Base-by-base conservation (phyloP, 768 basidiomycete species). In the Russula sp. region DNA sequence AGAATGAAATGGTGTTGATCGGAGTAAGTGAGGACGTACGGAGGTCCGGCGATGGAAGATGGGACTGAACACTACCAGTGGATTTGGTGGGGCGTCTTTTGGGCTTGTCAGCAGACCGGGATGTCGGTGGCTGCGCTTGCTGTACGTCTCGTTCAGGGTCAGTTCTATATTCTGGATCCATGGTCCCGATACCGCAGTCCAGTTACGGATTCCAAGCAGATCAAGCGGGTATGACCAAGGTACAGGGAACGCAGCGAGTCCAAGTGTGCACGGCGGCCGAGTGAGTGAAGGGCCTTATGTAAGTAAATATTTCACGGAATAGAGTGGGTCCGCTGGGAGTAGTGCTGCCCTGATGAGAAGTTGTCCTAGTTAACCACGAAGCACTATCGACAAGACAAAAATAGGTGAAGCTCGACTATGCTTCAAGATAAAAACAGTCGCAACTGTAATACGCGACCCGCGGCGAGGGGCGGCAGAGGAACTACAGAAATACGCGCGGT, bases 21-120 rank as follows among this genome's bases (percentile, higher is more conserved):
- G 55, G 64, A 57, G 16, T 42, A 22, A 54, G 48, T 55, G 45
- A 59, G 44, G 50, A 65, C 63, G 20, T 52, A 65, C 66, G 64
- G 44, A 53, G 54, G 63, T 65, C 66, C 63, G 66, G 63, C 42
- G 66, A 65, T 57, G 67, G 66, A 22, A 63, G 50, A 50, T 64
- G 62, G 35, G 56, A 32, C 35, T 60, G 42, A 47, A 57, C 42
- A 27, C 20, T 20, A 7, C 34, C 34, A 48, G 61, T 42, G 34
- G 56, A 20, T 62, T 66, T 66, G 39, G 65, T 44, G 47, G 63
- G 59, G 39, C 62, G 65, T 64, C 64, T 66, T 47, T 13, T 66
- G 14, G 53, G 27, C 65, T 66, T 66, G 65, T 64, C 57, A 58
- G 65, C 53, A 54, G 64, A 63, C 55, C 61, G 62, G 47, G 65